These are phyloP conservation scores for Aspergillus hiratsukae DNA, from an alignment of 2,329 filamentous ascomycete species.

Conservation along the genomic window DNA sequence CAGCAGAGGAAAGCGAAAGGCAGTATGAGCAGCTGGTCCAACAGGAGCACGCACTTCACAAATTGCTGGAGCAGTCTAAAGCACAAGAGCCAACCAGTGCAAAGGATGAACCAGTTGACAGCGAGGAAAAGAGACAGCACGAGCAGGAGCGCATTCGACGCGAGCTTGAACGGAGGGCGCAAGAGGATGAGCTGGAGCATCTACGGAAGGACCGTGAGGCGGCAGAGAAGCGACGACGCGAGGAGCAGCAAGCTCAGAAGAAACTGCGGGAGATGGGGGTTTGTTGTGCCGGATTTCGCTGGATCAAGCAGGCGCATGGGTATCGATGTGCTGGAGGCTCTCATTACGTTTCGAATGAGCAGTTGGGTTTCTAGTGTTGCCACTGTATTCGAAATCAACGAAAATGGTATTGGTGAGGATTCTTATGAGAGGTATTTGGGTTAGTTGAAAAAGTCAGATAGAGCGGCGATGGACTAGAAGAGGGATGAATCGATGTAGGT, in stretches of 20 bases:
- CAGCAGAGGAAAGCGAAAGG: neutral
- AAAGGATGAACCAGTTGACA: neutral
- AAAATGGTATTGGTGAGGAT: too few relatives aligned
- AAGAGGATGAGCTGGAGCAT: constrained; percentile 37
- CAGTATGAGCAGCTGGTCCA: neutral
- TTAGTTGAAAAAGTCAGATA: too few relatives aligned
- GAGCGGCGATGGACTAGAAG: too few relatives aligned
- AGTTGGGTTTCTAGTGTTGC: neutral
- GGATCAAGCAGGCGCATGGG: constrained; percentile 57
- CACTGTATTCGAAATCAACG: neutral
- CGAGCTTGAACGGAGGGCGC: constrained; percentile 22
- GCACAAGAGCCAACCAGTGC: neutral
- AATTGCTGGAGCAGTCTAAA: neutral
- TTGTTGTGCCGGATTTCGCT: constrained; percentile 55
- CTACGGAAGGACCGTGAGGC: constrained; percentile 35
- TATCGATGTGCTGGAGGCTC: constrained; percentile 60
- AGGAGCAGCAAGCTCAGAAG: constrained; percentile 39
- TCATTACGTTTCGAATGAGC: constrained; percentile 50
- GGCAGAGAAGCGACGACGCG: constrained; percentile 31
- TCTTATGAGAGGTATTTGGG: too few relatives aligned
- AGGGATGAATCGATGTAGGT: too few relatives aligned
- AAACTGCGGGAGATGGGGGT: constrained; percentile 52
- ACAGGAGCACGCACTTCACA: neutral
- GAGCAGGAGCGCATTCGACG: constrained; percentile 19
- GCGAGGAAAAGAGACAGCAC: constrained; percentile 21